Base-by-base conservation (phyloP, 176 grass and related monocot genomes). In the Eleusine coracana region DNA sequence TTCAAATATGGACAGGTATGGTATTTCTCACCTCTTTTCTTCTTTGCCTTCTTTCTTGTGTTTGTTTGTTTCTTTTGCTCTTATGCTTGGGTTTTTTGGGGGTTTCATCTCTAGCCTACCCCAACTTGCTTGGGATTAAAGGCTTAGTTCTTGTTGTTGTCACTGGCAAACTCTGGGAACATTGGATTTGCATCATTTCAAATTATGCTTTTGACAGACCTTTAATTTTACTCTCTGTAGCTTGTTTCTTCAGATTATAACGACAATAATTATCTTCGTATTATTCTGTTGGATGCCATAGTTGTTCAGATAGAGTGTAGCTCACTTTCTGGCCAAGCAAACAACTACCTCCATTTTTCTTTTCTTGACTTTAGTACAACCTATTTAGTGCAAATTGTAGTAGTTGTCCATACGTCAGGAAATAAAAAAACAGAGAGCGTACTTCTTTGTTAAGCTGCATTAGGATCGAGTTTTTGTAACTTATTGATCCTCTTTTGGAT, bases 1-100 rank as follows among this genome's bases (percentile, higher is more conserved):
- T 95, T 98, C 93, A 76, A 87, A 80, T 98, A 90, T 83, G 96
- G 93, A 40, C 93, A 98, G 91, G 93, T 95, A 64, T 20, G 6
- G 27, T 38, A 69, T 58, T 10, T 70, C 54, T 49, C 70, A 12
- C 23, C 79, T 34, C 31, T 34, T 34, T 34, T 34, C 31, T 34
- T 34, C 31, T 34, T 34, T 34, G 31, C 31, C 31, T 34, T 34
- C 31, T 34, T 34, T 34, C 31, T 34, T 34, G 31, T 34, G 31
- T 34, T 34, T 34, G 31, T 34, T 34, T 34, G 31, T 34, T 34
- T 34, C 2, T 34, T 34, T 34, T 34, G 31, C 31, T 34, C 31
- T 34, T 34, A 34, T 34, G 31, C 31, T 34, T 34, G 31, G 31
- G 31, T 34, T 34, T 34, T 34, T 34, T 34, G 31, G 31, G 31